Evolutionary conservation across 805 yeast genomes (phyloP), one percentile per base, ranked within the genome.

Genomic region (Wickerhamomyces canadensis): DNA sequence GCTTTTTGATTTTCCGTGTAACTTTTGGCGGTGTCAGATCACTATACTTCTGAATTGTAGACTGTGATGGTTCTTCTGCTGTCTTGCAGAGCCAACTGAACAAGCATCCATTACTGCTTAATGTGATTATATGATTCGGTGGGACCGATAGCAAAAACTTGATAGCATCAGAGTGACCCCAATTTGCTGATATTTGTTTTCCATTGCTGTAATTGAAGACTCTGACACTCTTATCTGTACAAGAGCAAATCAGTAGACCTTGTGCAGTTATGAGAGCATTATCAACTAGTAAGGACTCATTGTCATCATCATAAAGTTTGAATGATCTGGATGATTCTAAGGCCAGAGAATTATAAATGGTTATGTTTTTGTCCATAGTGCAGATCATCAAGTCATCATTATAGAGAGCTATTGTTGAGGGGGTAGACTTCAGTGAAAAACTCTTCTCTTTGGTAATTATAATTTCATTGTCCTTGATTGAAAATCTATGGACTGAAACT

Each of bases 151-250:
- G 42, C 15, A 80, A 39, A 0, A 74, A 71, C 12, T 72, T 52
- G 5, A 78, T 66, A 1, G 69, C 55, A 27, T 78, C 78, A 1
- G 78, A 67, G 44, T 74, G 80, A 0, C 76, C 89, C 82, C 83
- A 81, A 33, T 65, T 71, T 0, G 70, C 62, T 7, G 74, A 65
- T 9, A 76, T 31, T 9, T 66, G 66, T 34, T 60, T 70, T 1
- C 80, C 82, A 7, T 61, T 62, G 1, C 48, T 38, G 42, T 66
- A 70, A 21, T 65, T 64, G 49, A 71, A 78, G 2, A 66, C 47
- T 18, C 84, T 57, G 3, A 82, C 55, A 19, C 83, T 71, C 51
- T 77, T 78, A 52, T 81, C 88, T 0, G 74, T 54, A 3, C 76
- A 66, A 1, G 78, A 59, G 4, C 68, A 67, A 9, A 66, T 58